Conservation (phyloP, 2,329 filamentous ascomycete species). For the Fusarium incarnatum region DNA sequence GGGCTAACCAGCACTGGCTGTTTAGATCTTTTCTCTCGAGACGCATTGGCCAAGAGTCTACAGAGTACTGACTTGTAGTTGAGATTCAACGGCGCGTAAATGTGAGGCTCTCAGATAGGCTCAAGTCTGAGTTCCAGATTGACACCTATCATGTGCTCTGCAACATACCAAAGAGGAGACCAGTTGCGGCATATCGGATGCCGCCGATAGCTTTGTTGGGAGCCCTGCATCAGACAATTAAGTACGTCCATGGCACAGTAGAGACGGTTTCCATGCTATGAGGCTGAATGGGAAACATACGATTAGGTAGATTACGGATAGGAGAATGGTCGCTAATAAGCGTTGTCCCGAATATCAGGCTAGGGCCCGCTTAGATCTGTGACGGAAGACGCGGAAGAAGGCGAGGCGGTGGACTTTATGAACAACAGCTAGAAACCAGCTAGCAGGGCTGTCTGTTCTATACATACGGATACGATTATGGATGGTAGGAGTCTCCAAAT, state of each 20-base stretch:
- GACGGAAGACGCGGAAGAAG: conserved; percentile 35
- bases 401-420: conserved; percentile 29
- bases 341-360: conserved; percentile 29
- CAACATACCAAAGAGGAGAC: neutral
- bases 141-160: neutral
- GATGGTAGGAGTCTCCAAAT: conserved; percentile 17
- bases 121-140: neutral
- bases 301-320: conserved; percentile 14
- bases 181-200: conserved; percentile 10
- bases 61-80: neutral
- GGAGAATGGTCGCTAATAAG: conserved; percentile 12
- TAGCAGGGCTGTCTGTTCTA: conserved; percentile 16
- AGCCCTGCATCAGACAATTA: conserved; percentile 17
- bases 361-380: conserved; percentile 38
- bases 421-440: neutral
- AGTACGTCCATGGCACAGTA: conserved; percentile 5
- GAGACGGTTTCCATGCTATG: conserved; percentile 4
- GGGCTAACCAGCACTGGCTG: conserved; percentile 7
- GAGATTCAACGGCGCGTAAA: neutral
- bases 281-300: conserved; percentile 41
- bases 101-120: neutral
- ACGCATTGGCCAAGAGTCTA: neutral
- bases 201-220: conserved; percentile 25
- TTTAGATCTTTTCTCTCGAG: conserved; percentile 3
- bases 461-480: conserved; percentile 36